Percentiles rank a stretch among this genome's conserved stretches.
Conservation (phyloP, 1,284 basidiomycete genomes). For the Boletus sp. region DNA sequence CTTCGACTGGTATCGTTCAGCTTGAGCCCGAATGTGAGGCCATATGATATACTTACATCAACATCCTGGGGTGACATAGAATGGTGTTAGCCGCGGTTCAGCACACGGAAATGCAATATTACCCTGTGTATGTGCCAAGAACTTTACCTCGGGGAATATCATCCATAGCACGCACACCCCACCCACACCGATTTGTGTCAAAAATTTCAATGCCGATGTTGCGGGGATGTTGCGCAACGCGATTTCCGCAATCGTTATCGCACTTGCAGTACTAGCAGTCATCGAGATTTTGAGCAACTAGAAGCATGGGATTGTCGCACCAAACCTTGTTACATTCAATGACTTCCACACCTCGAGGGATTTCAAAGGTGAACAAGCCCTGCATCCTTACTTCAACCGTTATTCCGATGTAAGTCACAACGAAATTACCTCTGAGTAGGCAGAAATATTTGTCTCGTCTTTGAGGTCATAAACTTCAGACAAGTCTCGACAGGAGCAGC, state of each 20-base stretch:
- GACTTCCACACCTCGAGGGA: constrained; percentile 44
- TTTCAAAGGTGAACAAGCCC: constrained; percentile 48
- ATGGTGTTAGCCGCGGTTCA: constrained; percentile 3
- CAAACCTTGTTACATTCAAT: constrained; percentile 59
- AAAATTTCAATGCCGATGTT: constrained; percentile 50
- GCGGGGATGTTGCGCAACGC: constrained; percentile 50
- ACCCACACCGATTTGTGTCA: constrained; percentile 50
- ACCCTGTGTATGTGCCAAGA: constrained; percentile 64
- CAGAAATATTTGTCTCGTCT: constrained; percentile 28
- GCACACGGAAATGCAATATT: constrained; percentile 15
- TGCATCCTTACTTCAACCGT: constrained; percentile 23
- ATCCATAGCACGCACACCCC: constrained; percentile 45
- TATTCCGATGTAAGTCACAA: background rate
- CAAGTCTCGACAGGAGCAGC: constrained; percentile 33
- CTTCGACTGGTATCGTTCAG: constrained; percentile 35
- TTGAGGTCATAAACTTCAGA: constrained; percentile 24
- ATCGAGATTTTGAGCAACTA: background rate
- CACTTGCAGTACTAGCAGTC: constrained; percentile 44
- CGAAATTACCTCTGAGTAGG: constrained; percentile 41
- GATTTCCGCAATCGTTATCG: constrained; percentile 42
- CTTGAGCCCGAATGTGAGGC: background rate
- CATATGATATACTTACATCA: constrained; percentile 23
- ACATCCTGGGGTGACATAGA: constrained; percentile 13
- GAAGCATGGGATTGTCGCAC: background rate
- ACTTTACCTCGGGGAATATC: constrained; percentile 49